These are phyloP conservation scores for Terfezia claveryi DNA, from an alignment of 495 filamentous ascomycete genomes.

Conservation along the genomic window DNA sequence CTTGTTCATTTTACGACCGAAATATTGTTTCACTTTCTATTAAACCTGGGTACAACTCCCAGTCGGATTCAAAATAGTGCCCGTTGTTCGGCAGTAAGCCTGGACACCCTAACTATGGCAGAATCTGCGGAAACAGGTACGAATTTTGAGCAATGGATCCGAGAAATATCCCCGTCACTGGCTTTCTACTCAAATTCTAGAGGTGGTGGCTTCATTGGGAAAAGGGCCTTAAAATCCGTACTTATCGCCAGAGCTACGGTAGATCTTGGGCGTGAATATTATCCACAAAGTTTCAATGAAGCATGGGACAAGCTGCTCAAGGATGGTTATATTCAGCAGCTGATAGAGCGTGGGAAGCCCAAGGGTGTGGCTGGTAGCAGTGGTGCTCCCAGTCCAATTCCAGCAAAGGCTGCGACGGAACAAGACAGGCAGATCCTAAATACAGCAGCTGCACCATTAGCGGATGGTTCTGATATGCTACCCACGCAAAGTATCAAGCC, in stretches of 20 bases:
- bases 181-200: not conserved
- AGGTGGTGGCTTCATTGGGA: not conserved
- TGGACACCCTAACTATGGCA: too few species aligned
- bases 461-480: not conserved
- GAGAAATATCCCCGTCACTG: not conserved
- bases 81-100: too few species aligned
- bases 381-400: not conserved
- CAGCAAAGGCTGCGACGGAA: not conserved
- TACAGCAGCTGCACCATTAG: not conserved
- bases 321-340: not conserved
- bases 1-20: too few species aligned
- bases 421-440: not conserved
- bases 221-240: not conserved
- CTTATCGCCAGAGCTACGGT: not conserved
- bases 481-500: not conserved
- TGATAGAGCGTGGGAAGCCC: not conserved
- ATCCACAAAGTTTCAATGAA: not conserved
- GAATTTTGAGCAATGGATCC: not conserved
- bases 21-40: slow-evolving; percentile 4
- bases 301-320: not conserved
- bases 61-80: too few species aligned
- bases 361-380: not conserved
- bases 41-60: too few species aligned
- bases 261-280: not conserved
- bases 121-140: not conserved